These are phyloP conservation scores for Wickerhamiella kurtzmanii DNA, from an alignment of 805 yeast species.

Conservation along the genomic window DNA sequence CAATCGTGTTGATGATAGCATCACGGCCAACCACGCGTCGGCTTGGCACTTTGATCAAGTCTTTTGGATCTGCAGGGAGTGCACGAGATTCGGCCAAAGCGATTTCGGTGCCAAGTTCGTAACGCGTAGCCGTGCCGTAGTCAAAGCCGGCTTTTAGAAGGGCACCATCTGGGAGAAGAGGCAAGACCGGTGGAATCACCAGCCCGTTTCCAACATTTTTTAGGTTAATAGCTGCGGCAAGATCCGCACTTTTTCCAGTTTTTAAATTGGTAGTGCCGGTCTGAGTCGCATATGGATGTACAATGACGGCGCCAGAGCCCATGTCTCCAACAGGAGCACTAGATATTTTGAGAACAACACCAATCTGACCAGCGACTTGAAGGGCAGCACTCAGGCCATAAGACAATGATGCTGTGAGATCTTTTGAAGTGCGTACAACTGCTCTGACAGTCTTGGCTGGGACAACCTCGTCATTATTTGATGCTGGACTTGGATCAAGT, in stretches of 20 bases:
- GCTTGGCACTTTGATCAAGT: background rate
- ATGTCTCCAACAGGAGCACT: slow-evolving; percentile 27
- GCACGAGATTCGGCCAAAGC: slow-evolving; percentile 14
- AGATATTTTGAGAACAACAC: slow-evolving; percentile 37
- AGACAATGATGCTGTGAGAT: slow-evolving; percentile 30
- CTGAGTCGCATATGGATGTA: slow-evolving; percentile 40
- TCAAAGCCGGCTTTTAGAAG: slow-evolving; percentile 10
- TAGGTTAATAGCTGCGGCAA: slow-evolving; percentile 5
- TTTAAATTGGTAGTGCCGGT: slow-evolving; percentile 4
- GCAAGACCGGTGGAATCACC: slow-evolving; percentile 13
- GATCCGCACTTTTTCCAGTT: background rate
- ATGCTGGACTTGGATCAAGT: background rate
- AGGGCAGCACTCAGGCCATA: slow-evolving; percentile 41
- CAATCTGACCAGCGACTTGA: slow-evolving; percentile 40
- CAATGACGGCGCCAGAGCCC: slow-evolving; percentile 27
- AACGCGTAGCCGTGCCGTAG: slow-evolving; percentile 6
- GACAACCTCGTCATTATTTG: slow-evolving; percentile 9
- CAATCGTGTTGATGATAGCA: slow-evolving; percentile 28
- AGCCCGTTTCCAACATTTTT: slow-evolving; percentile 10
- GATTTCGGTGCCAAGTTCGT: slow-evolving; percentile 12
- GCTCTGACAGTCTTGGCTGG: slow-evolving; percentile 38
- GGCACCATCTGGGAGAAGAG: slow-evolving; percentile 12
- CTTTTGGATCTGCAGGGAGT: slow-evolving; percentile 2
- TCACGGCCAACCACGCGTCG: slow-evolving; percentile 46
- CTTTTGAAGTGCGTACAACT: slow-evolving; percentile 29